A percentile compares a stretch with the other conserved stretches of the same genome.
Conservation (phyloP, 345 rosid species). For the Sonneratia caseolaris region DNA sequence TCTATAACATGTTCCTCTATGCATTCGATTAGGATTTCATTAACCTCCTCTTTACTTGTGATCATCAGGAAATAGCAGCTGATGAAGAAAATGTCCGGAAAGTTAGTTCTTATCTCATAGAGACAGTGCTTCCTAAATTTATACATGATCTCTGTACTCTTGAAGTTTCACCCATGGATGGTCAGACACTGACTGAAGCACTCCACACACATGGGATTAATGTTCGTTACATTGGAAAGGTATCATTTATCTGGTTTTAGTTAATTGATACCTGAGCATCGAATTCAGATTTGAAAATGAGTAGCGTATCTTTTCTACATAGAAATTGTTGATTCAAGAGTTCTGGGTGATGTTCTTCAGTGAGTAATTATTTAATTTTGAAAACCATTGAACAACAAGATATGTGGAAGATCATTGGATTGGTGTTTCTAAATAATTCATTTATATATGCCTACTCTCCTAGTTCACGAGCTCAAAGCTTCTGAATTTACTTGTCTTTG, state of each 20-base stretch:
- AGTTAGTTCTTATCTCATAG: slow-evolving; percentile 65
- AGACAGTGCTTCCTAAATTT: slow-evolving; percentile 83
- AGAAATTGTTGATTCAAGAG: neutral
- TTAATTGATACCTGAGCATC: neutral
- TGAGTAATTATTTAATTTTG: neutral
- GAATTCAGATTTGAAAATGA: neutral
- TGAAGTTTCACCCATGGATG: slow-evolving; percentile 99
- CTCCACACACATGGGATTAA: slow-evolving; percentile 98
- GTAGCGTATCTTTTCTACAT: neutral
- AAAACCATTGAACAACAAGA: neutral
- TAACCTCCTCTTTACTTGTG: slow-evolving; percentile 2
- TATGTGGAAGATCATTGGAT: neutral
- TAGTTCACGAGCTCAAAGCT: neutral
- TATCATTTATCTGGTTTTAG: slow-evolving; percentile 16
- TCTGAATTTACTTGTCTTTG: neutral
- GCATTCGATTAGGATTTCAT: neutral
- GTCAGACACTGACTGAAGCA: slow-evolving; percentile 93
- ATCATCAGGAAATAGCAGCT: slow-evolving; percentile 55
- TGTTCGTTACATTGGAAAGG: slow-evolving; percentile 90
- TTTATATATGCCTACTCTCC: neutral
- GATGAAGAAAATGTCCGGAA: slow-evolving; percentile 90
- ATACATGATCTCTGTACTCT: slow-evolving; percentile 86
- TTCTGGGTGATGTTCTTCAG: neutral
- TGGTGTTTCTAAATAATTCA: neutral
- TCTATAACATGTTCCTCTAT: neutral